phyloP scores from a whole-genome alignment of 331 rosid genomes.

The Stylosanthes scabra region DNA sequence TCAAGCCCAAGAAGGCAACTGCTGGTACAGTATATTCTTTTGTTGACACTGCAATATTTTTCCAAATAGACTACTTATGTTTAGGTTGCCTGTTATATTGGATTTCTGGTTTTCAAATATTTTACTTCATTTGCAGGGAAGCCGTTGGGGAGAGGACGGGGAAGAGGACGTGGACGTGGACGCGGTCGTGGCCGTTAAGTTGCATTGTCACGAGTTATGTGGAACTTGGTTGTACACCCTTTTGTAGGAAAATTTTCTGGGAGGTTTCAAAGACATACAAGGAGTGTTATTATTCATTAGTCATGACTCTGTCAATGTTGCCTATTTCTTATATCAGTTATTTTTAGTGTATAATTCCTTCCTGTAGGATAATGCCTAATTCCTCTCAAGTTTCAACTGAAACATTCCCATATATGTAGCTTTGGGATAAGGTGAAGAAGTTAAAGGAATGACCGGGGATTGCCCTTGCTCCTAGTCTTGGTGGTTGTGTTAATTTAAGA shows the following conservation, averaged over 20 bases:
- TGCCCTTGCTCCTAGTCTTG: not conserved
- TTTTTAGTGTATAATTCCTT: conserved; percentile 31
- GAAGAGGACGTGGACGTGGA: conserved; percentile 95
- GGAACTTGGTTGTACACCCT: conserved; percentile 50
- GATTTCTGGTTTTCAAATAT: conserved; percentile 17
- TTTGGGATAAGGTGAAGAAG: conserved; percentile 18
- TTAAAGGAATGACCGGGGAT: conserved; percentile 13
- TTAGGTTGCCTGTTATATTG: not conserved
- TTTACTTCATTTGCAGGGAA: conserved; percentile 61
- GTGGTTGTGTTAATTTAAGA: not conserved
- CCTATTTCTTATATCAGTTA: conserved; percentile 33
- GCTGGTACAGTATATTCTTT: conserved; percentile 65
- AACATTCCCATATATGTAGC: conserved; percentile 24
- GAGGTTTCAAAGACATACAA: conserved; percentile 38
- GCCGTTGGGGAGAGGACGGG: conserved; percentile 89
- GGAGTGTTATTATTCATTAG: conserved; percentile 40
- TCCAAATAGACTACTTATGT: conserved; percentile 13
- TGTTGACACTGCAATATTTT: conserved; percentile 8
- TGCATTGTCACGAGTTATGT: conserved; percentile 42
- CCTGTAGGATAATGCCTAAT: conserved; percentile 15
- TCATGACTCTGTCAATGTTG: conserved; percentile 33
- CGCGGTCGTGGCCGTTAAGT: conserved; percentile 94
- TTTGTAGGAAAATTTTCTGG: conserved; percentile 53
- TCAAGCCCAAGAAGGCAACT: conserved; percentile 98
- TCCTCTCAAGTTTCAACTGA: conserved; percentile 17